Conservation (phyloP, 371 early-diverging fungal species). For the Dinochytrium kinnereticum region DNA sequence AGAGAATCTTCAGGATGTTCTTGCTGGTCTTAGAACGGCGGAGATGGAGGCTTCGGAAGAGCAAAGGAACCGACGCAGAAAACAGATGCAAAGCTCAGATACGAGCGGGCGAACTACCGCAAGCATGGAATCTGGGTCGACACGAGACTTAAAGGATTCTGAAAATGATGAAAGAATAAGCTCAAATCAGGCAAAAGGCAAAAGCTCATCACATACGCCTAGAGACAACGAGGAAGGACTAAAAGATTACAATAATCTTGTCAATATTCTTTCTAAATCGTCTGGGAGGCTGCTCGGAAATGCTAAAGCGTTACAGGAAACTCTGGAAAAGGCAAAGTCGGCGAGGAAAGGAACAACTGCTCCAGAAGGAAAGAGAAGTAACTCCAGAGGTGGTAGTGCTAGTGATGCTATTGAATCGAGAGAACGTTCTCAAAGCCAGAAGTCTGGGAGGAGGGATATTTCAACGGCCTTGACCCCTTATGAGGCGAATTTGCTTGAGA, state of each 20-base stretch:
- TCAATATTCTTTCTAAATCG: neutral
- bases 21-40: slow-evolving; percentile 56
- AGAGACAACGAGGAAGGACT: neutral
- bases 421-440: neutral
- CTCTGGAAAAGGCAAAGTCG: neutral
- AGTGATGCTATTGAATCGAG: neutral
- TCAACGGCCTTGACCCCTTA: neutral
- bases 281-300: neutral
- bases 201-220: neutral
- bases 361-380: neutral
- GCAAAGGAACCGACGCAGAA: slow-evolving; percentile 22
- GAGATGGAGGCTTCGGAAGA: slow-evolving; percentile 44
- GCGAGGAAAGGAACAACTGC: neutral
- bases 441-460: neutral
- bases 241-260: neutral
- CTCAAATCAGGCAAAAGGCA: neutral
- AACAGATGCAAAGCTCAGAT: slow-evolving; percentile 8
- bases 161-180: neutral
- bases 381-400: neutral
- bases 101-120: neutral
- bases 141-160: neutral
- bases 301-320: neutral
- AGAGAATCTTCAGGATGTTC: slow-evolving; percentile 55
- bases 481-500: slow-evolving; percentile 15
- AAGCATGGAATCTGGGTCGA: neutral